Conservation (phyloP, 306 rosid species). For the Lathyrus sativus region DNA sequence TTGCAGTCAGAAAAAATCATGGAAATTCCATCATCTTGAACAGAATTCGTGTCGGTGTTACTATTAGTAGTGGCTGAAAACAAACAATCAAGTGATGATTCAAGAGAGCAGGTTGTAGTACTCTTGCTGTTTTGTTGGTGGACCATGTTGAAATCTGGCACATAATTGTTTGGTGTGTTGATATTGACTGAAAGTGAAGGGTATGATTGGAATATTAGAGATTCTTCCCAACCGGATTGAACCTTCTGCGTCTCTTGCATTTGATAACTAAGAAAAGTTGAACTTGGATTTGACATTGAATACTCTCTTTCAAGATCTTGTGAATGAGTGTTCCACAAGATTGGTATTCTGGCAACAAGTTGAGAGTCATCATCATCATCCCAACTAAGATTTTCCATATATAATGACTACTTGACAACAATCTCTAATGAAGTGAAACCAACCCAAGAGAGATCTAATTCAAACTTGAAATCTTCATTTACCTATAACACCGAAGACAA, state of each 20-base stretch:
- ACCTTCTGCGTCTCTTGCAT: slow-evolving; percentile 46
- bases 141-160: slow-evolving; percentile 47
- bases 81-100: slow-evolving; percentile 54
- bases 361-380: slow-evolving; percentile 58
- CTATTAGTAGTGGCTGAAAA: slow-evolving; percentile 45
- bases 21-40: slow-evolving; percentile 63
- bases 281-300: slow-evolving; percentile 39
- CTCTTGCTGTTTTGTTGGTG: slow-evolving; percentile 43
- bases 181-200: slow-evolving; percentile 35
- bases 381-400: slow-evolving; percentile 77
- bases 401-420: slow-evolving; percentile 18
- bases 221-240: slow-evolving; percentile 40
- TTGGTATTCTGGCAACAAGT: slow-evolving; percentile 42
- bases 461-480: slow-evolving; percentile 32
- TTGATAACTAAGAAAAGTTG: slow-evolving; percentile 39
- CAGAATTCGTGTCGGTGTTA: slow-evolving; percentile 42
- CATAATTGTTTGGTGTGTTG: slow-evolving; percentile 24
- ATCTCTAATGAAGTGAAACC: slow-evolving; percentile 30
- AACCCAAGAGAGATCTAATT: slow-evolving; percentile 35
- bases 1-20: slow-evolving; percentile 61
- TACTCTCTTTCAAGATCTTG: slow-evolving; percentile 55
- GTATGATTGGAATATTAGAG: slow-evolving; percentile 39
- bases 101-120: slow-evolving; percentile 39
- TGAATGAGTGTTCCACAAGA: slow-evolving; percentile 59
- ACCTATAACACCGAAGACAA: slow-evolving; percentile 32